These are phyloP conservation scores for Lathyrus aphaca DNA, from an alignment of 306 rosid genomes.

Conservation along the genomic window DNA sequence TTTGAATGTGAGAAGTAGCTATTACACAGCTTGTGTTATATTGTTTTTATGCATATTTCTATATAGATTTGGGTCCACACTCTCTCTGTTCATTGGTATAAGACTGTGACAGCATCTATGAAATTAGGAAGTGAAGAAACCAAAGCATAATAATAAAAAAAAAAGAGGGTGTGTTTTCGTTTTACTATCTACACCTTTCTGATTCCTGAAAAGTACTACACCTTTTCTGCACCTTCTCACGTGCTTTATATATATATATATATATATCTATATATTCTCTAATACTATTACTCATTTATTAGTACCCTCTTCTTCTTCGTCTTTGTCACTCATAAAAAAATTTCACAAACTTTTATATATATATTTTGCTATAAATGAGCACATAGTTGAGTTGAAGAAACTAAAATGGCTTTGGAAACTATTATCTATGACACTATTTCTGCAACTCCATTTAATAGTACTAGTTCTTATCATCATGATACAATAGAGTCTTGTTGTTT, in stretches of 20 bases:
- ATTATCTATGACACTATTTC: constrained; percentile 80
- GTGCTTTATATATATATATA: constrained; percentile 42
- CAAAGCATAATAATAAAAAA: constrained; percentile 34
- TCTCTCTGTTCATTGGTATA: constrained; percentile 27
- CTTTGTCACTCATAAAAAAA: constrained; percentile 7
- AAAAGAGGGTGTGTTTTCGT: constrained; percentile 41
- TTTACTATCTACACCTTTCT: constrained; percentile 45
- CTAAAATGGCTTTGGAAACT: constrained; percentile 70
- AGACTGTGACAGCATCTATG: constrained; percentile 53
- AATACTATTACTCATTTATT: constrained; percentile 1
- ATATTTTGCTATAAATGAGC: constrained; percentile 46
- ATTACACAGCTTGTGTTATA: constrained; percentile 66
- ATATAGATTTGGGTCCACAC: constrained; percentile 85
- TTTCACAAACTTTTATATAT: constrained; percentile 18
- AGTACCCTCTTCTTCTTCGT: constrained; percentile 14
- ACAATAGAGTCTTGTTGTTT: constrained; percentile 12
- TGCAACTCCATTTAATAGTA: constrained; percentile 55
- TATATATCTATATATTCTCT: no score
- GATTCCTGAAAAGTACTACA: constrained; percentile 55
- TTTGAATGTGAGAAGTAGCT: constrained; percentile 80
- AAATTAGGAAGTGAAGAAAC: constrained; percentile 46
- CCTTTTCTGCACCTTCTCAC: constrained; percentile 71
- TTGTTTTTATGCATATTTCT: constrained; percentile 78
- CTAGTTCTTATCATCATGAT: not conserved
- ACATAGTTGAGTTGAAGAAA: constrained; percentile 1